phyloP scores from a whole-genome alignment of 768 basidiomycete species.

The Chlorophyllum brunneum region DNA sequence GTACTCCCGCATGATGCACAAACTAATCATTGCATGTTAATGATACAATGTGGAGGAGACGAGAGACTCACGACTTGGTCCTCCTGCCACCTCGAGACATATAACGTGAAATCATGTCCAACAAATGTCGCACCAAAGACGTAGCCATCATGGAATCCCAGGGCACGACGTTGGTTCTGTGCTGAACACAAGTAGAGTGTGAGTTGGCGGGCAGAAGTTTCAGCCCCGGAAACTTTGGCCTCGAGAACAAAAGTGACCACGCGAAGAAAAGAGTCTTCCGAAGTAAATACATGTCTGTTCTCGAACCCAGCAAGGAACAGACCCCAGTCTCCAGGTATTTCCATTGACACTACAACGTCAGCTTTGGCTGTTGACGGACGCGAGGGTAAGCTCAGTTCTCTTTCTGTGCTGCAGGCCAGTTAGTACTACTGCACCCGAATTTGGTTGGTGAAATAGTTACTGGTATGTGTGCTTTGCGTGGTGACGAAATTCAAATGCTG shows the following conservation, averaged over 20 bases:
- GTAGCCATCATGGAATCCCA: neutral
- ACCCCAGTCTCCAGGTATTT: too few species aligned
- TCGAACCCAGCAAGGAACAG: too few species aligned
- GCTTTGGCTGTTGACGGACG: too few species aligned
- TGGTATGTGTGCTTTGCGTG: too few species aligned
- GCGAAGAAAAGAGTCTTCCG: too few species aligned
- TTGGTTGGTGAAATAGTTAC: too few species aligned
- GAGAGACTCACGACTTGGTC: neutral
- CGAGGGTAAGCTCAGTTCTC: too few species aligned
- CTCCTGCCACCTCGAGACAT: neutral
- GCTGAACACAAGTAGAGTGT: neutral
- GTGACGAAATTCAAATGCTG: too few species aligned
- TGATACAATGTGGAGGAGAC: neutral
- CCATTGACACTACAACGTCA: too few species aligned
- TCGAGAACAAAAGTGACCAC: neutral
- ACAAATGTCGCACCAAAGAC: neutral
- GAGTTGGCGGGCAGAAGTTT: neutral
- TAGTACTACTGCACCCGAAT: too few species aligned
- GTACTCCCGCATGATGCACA: neutral
- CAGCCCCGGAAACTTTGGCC: neutral
- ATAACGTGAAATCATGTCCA: neutral
- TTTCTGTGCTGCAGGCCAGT: too few species aligned
- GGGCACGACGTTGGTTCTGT: neutral
- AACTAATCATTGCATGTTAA: neutral
- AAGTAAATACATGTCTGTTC: too few species aligned